Base-by-base conservation (phyloP, 129 eudicot genomes). In the Flaveria brownii region DNA sequence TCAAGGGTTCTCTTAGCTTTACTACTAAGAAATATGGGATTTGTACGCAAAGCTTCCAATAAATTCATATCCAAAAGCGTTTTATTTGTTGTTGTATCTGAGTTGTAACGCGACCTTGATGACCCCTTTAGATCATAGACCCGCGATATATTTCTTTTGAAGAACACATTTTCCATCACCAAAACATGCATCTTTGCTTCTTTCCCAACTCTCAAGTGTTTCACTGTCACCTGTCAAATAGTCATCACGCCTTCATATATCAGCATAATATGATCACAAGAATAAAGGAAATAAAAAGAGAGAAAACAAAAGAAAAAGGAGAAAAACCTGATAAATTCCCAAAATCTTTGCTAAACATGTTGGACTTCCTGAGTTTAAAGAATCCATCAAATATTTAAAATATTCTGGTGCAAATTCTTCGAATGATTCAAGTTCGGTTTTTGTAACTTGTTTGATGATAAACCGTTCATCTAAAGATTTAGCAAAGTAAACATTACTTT, bases 61-160 rank as follows among this genome's bases (percentile, higher is more conserved):
- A 95, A 87, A 78, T 91, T 95, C 92, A 83, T 86, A 59, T 95
- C 99, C 17, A 95, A 76, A 17, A 95, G 82, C 5, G 91, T 93
- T 68, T 86, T 95, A 81, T 89, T 86, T 17, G 86, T 60, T 6
- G 86, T 82, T 39, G 89, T 83, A 80, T 95, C 99, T 55, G 99
- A 66, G 79, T 85, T 91, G 85, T 95, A 91, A 72, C 99, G 99
- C 23, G 96, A 89, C 16, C 99, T 73, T 12, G 85, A 73, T 22
- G 99, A 95, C 49, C 99, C 99, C 73, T 95, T 95, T 12, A 95
- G 87, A 80, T 95, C 99, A 75, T 95, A 95, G 18, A 95, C 86
- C 77, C 83, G 82, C 0, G 94, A 87, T 36, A 95, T 83, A 15
- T 71, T 91, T 76, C 96, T 85, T 78, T 70, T 72, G 46, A 71